Evolutionary conservation across 2,329 filamentous ascomycete genomes (phyloP).

Genomic region (Fusarium sacchari): DNA sequence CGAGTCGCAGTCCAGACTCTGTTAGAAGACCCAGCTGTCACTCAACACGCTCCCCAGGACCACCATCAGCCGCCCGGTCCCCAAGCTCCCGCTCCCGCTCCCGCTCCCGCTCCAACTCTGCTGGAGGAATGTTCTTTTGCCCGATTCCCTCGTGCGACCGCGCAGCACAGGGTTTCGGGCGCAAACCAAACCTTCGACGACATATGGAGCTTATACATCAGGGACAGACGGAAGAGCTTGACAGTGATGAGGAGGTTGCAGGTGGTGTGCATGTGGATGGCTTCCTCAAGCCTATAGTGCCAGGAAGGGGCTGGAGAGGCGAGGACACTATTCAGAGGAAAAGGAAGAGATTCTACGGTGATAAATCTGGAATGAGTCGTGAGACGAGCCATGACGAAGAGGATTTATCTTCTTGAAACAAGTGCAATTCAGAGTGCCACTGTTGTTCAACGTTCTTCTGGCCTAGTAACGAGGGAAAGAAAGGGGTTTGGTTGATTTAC

Average conservation of each 20-base stretch:
- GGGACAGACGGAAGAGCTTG: conserved; percentile 48
- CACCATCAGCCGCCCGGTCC: conserved; percentile 10
- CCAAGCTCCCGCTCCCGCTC: conserved; percentile 40
- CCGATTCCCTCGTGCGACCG: conserved; percentile 52
- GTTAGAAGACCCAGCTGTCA: conserved; percentile 36
- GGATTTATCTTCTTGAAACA: conserved; percentile 9
- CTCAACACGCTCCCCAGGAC: conserved; percentile 33
- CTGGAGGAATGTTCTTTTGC: conserved; percentile 51
- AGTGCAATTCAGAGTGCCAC: background rate
- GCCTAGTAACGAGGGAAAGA: background rate
- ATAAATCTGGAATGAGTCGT: conserved; percentile 17
- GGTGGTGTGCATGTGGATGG: conserved; percentile 76
- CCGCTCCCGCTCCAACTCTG: conserved; percentile 45
- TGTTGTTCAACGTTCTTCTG: background rate
- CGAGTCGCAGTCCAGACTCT: conserved; percentile 42
- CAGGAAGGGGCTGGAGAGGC: conserved; percentile 59
- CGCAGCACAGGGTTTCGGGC: conserved; percentile 49
- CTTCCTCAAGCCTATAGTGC: conserved; percentile 67
- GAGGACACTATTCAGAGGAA: conserved; percentile 46
- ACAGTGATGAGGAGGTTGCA: conserved; percentile 63
- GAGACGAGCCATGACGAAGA: conserved; percentile 24
- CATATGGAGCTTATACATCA: conserved; percentile 54
- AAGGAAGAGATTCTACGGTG: conserved; percentile 43
- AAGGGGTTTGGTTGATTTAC: background rate
- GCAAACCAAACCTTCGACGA: conserved; percentile 50